Conservation (phyloP, 139 green algal species). For the Penium margaritaceum region DNA sequence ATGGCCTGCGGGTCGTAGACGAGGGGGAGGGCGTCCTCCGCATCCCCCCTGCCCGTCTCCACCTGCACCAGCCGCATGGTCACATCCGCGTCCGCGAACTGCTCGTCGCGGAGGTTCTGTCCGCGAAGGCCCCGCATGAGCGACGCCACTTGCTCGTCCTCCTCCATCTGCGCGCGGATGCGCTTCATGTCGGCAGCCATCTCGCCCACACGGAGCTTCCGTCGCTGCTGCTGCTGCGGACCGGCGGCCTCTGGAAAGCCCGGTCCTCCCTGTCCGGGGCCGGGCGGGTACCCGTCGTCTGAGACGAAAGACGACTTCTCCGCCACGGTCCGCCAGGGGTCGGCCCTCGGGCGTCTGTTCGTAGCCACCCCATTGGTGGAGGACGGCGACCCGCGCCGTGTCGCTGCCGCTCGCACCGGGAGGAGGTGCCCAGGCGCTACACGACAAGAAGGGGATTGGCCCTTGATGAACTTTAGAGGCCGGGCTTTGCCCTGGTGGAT, state of each 20-base stretch:
- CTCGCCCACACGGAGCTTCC: conserved; percentile 31
- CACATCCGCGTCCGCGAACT: conserved; percentile 75
- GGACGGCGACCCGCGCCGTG: conserved; percentile 54
- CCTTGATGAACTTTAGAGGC: too few relatives aligned
- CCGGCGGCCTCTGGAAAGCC: conserved; percentile 76
- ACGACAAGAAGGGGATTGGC: too few relatives aligned
- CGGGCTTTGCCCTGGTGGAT: too few relatives aligned
- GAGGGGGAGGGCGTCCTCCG: conserved; percentile 64
- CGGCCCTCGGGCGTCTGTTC: conserved; percentile 79
- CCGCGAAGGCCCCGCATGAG: conserved; percentile 78
- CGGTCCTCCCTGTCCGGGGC: conserved; percentile 75
- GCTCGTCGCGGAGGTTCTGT: conserved; percentile 72
- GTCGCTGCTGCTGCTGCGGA: conserved; percentile 76
- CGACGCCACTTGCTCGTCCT: conserved; percentile 61
- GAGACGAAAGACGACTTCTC: conserved; percentile 92
- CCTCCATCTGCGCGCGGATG: conserved; percentile 55
- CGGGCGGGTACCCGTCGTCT: conserved; percentile 87
- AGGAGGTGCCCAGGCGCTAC: too few relatives aligned
- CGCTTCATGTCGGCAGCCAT: conserved; percentile 68
- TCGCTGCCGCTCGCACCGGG: too few relatives aligned
- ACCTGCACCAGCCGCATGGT: conserved; percentile 65
- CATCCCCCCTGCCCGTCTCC: not conserved
- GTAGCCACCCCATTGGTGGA: conserved; percentile 15
- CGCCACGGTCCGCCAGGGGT: conserved; percentile 93
- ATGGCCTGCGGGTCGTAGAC: conserved; percentile 82